Base-by-base conservation (phyloP, 129 eudicot genomes). In the Flaveria bidentis region DNA sequence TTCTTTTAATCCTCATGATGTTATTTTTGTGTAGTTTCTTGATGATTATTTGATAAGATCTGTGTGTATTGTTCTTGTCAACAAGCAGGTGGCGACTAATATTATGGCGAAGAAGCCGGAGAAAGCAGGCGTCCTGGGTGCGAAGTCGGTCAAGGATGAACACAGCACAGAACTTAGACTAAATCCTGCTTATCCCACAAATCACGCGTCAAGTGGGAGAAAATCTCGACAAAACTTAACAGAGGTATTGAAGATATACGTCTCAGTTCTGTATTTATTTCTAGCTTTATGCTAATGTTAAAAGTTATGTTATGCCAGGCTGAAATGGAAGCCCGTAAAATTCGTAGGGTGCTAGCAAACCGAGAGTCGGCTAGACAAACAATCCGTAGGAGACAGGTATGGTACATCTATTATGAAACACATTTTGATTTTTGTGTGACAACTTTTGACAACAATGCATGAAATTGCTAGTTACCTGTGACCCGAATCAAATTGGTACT, bases 311-410 rank as follows among this genome's bases (percentile, higher is more conserved):
- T 67, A 10, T 9, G 13, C 52, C 71, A 88, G 93, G 87, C 86
- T 13, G 90, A 87, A 81, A 88, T 86, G 80, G 94, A 90, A 72
- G 88, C 78, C 67, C 88, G 89, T 71, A 90, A 84, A 81, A 49
- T 86, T 30, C 98, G 89, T 3, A 85, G 96, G 65, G 79, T 92
- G 46, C 79, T 92, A 55, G 98, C 98, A 0, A 92, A 92, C 61
- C 85, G 94, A 83, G 98, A 92, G 69, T 90, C 98, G 0, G 96
- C 98, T 47, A 83, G 94, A 82, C 92, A 88, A 81, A 86, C 96
- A 1, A 90, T 88, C 57, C 92, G 90, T 13, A 85, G 91, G 18
- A 85, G 96, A 78, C 94, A 90, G 96, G 98, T 88, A 79, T 30
- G 39, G 1, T 33, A 33, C 39, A 33, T 4, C 1, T 33, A 5